Evolutionary conservation across 1,284 basidiomycete genomes (phyloP).

Genomic region (Psilocybe mexicana): DNA sequence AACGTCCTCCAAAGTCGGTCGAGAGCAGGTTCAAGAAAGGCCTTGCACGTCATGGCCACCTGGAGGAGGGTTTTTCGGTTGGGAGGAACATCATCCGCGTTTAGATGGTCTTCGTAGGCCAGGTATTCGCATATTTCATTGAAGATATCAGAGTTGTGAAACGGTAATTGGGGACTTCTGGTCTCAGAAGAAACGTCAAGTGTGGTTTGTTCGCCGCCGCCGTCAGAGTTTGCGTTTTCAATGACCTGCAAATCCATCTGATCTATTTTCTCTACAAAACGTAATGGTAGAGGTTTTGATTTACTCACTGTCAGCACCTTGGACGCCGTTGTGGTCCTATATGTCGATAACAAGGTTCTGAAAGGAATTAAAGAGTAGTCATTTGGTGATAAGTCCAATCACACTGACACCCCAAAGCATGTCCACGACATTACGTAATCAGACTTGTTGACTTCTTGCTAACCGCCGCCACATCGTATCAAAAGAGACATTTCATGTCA

Average conservation of each 20-base stretch:
- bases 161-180: slow-evolving; percentile 8
- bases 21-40: slow-evolving; percentile 30
- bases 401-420: too few species aligned
- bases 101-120: slow-evolving; percentile 18
- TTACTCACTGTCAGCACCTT: slow-evolving; percentile 15
- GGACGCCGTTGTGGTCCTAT: not conserved
- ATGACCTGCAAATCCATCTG: slow-evolving; percentile 19
- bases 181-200: not conserved
- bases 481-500: not conserved
- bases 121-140: slow-evolving; percentile 28
- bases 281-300: not conserved
- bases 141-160: slow-evolving; percentile 28
- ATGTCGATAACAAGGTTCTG: not conserved
- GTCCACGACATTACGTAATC: not conserved
- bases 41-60: slow-evolving; percentile 25
- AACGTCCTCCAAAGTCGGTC: slow-evolving; percentile 29
- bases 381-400: too few species aligned
- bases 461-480: not conserved
- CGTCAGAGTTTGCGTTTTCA: not conserved
- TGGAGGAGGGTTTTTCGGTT: slow-evolving; percentile 19
- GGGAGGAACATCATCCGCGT: slow-evolving; percentile 9
- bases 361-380: too few species aligned
- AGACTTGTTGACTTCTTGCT: not conserved
- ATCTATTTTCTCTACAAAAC: slow-evolving; percentile 16
- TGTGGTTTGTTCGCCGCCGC: not conserved